Base-by-base conservation (phyloP, 805 yeast genomes). In the Teunomyces kruisii region DNA sequence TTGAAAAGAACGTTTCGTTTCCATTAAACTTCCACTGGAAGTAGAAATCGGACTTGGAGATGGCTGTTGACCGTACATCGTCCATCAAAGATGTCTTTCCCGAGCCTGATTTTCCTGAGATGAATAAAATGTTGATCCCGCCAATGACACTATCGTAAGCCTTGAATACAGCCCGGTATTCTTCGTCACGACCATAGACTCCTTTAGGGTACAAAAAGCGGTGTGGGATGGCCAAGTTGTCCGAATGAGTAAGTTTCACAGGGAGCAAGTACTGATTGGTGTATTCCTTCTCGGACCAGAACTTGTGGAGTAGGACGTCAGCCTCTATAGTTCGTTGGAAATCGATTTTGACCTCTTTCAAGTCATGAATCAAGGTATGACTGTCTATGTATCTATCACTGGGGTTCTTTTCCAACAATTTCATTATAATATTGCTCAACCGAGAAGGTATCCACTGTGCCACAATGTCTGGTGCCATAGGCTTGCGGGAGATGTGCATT, bases 31-130 rank as follows among this genome's bases (percentile, higher is more conserved):
- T 61, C 73, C 74, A 69, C 26, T 48, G 51, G 22, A 62, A 56
- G 44, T 56, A 61, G 47, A 66, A 61, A 17, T 53, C 57, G 39
- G 64, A 62, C 27, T 59, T 58, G 1, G 68, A 53, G 9, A 68
- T 51, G 4, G 75, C 64, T 2, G 55, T 53, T 5, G 66, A 58
- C 42, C 64, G 67, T 36, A 76, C 48, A 24, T 72, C 77, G 24
- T 59, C 59, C 5, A 78, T 53, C 6, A 77, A 46, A 4, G 73
- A 57, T 0, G 78, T 61, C 52, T 76, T 76, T 1, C 83, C 83
- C 6, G 64, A 55, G 2, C 83, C 83, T 1, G 69, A 46, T 3
- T 58, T 65, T 12, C 83, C 82, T 1, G 58, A 51, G 3, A 77
- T 52, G 5, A 75, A 47, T 33, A 53, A 58, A 52, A 33, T 59